These are phyloP conservation scores for Populus hybrid DNA, from an alignment of 441 rosid genomes.

Conservation along the genomic window DNA sequence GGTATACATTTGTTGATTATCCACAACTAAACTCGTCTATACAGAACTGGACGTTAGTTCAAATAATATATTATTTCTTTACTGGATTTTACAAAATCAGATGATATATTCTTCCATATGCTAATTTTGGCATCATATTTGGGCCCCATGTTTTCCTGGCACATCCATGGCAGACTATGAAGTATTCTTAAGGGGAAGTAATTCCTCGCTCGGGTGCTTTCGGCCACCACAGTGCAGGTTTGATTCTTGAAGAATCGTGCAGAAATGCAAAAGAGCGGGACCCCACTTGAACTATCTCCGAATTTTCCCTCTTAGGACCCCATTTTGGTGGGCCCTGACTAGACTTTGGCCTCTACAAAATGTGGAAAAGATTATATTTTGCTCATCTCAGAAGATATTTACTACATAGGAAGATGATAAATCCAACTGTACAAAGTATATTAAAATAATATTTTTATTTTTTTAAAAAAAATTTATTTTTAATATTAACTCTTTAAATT, in stretches of 20 bases:
- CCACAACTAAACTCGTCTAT: not conserved
- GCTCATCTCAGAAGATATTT: not conserved
- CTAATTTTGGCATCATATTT: not conserved
- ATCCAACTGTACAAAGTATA: no score
- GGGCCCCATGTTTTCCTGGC: not conserved
- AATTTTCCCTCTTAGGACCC: not conserved
- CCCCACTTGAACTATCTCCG: not conserved
- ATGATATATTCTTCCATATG: not conserved
- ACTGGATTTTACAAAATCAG: not conserved
- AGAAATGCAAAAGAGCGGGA: not conserved
- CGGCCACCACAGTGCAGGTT: not conserved
- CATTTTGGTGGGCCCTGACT: not conserved
- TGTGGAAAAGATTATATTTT: not conserved
- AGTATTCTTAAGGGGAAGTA: slow-evolving; percentile 3
- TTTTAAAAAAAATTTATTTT: no score
- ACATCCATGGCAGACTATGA: not conserved
- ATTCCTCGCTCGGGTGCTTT: not conserved
- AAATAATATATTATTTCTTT: not conserved
- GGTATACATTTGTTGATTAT: not conserved
- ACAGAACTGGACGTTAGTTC: not conserved
- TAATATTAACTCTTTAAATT: no score
- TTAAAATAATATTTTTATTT: no score
- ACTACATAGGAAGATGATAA: no score
- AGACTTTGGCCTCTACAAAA: not conserved
- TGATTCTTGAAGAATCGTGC: not conserved